phyloP scores from a whole-genome alignment of 2,329 filamentous ascomycete species.

The Grosmannia serpens region DNA sequence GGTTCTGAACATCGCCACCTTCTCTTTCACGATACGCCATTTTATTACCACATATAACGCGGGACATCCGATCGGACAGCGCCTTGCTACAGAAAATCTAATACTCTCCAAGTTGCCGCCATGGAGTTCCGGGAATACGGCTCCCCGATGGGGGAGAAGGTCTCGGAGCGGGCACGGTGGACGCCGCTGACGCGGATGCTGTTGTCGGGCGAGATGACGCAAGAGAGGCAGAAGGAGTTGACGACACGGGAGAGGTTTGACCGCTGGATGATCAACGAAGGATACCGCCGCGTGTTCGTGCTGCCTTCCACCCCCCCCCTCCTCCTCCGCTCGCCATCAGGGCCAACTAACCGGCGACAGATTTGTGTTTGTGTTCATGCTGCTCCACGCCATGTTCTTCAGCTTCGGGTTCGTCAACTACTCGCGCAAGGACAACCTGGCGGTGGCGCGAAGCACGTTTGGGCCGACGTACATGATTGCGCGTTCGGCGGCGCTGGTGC shows the following conservation, averaged over 20 bases:
- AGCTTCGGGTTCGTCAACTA: constrained; percentile 73
- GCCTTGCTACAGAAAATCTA: not conserved
- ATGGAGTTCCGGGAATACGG: constrained; percentile 25
- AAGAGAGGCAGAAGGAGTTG: constrained; percentile 58
- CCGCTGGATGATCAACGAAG: constrained; percentile 83
- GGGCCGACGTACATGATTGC: constrained; percentile 69
- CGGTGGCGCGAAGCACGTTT: constrained; percentile 53
- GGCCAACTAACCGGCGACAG: constrained; percentile 27
- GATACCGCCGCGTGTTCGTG: constrained; percentile 66
- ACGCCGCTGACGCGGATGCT: constrained; percentile 73
- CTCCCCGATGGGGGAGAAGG: constrained; percentile 19
- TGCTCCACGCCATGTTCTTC: constrained; percentile 66
- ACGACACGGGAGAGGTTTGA: constrained; percentile 63
- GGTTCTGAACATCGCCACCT: not conserved
- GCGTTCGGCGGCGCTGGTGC: constrained; percentile 58
- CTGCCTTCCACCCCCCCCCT: not conserved
- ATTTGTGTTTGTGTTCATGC: constrained; percentile 65
- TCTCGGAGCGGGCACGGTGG: constrained; percentile 66
- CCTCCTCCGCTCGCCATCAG: not conserved
- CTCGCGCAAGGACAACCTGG: constrained; percentile 63
- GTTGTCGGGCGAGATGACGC: constrained; percentile 71
- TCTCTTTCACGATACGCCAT: too few relatives aligned
- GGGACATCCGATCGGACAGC: too few relatives aligned
- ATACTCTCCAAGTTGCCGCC: constrained; percentile 4
- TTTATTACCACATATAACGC: not conserved